phyloP scores from a whole-genome alignment of 768 basidiomycete genomes.

The Termitomyces sp. region DNA sequence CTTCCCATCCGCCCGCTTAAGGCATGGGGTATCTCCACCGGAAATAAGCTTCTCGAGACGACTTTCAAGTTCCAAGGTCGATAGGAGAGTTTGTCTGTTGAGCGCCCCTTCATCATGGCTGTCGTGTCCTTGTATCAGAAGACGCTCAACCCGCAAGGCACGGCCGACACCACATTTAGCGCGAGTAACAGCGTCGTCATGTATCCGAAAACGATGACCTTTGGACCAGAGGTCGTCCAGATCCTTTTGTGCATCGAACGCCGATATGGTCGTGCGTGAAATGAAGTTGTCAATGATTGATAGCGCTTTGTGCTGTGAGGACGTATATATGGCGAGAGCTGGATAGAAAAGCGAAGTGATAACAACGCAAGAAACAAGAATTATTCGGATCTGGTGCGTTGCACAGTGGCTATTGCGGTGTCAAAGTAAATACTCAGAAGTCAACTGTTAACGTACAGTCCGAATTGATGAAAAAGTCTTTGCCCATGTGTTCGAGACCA shows the following conservation, averaged over 20 bases:
- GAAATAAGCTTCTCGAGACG: constrained; percentile 41
- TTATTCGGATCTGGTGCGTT: constrained; percentile 84
- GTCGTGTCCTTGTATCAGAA: constrained; percentile 58
- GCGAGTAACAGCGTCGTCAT: constrained; percentile 65
- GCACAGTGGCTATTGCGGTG: constrained; percentile 64
- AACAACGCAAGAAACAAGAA: constrained; percentile 81
- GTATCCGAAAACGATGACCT: constrained; percentile 54
- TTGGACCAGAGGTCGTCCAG: constrained; percentile 69
- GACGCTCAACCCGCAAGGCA: constrained; percentile 70
- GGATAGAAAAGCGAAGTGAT: constrained; percentile 89
- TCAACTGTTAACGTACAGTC: constrained; percentile 48
- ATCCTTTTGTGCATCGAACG: constrained; percentile 52
- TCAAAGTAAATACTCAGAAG: neutral
- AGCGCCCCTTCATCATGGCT: constrained; percentile 46
- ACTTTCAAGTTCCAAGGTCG: constrained; percentile 59
- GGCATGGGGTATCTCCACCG: constrained; percentile 40
- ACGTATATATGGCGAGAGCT: constrained; percentile 80
- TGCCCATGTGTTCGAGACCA: constrained; percentile 36
- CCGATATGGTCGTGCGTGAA: constrained; percentile 45
- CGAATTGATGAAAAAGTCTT: constrained; percentile 65
- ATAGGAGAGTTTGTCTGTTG: constrained; percentile 54
- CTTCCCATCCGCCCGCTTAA: constrained; percentile 41
- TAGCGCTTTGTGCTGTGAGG: constrained; percentile 59
- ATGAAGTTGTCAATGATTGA: constrained; percentile 63
- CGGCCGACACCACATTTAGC: constrained; percentile 66